phyloP scores from a whole-genome alignment of 177 flowering plant genomes.

The Vitis hybrid region DNA sequence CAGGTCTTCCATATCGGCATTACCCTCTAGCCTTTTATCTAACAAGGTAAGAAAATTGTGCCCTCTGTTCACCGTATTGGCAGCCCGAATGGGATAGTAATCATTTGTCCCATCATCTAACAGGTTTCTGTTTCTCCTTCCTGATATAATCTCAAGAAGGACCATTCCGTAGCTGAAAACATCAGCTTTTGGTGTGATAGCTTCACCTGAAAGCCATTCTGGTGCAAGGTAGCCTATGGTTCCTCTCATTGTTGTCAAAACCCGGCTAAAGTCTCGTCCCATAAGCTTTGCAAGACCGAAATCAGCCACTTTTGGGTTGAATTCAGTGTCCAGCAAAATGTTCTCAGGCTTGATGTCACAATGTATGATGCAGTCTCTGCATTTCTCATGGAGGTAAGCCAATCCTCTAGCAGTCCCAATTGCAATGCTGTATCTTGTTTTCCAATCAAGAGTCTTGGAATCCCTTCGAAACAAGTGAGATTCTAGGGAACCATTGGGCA shows the following conservation, averaged over 20 bases:
- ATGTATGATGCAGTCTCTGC: slow-evolving; percentile 58
- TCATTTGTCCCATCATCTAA: slow-evolving; percentile 33
- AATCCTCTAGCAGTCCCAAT: slow-evolving; percentile 55
- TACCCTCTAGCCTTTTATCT: slow-evolving; percentile 36
- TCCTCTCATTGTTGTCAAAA: slow-evolving; percentile 63
- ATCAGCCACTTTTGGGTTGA: slow-evolving; percentile 50
- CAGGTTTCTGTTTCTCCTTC: slow-evolving; percentile 41
- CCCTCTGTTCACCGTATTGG: slow-evolving; percentile 24
- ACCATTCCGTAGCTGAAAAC: slow-evolving; percentile 62
- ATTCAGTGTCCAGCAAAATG: slow-evolving; percentile 42
- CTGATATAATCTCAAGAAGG: slow-evolving; percentile 45
- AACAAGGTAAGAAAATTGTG: slow-evolving; percentile 31
- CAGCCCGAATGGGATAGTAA: slow-evolving; percentile 54
- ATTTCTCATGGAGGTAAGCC: slow-evolving; percentile 54
- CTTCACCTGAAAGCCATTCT: slow-evolving; percentile 58
- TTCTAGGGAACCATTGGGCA: slow-evolving; percentile 49
- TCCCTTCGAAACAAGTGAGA: slow-evolving; percentile 30
- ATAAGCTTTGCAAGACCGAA: slow-evolving; percentile 64
- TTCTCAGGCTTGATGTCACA: slow-evolving; percentile 67
- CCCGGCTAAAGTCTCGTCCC: slow-evolving; percentile 59
- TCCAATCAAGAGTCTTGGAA: slow-evolving; percentile 35
- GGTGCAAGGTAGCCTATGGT: slow-evolving; percentile 68
- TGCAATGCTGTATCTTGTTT: slow-evolving; percentile 46
- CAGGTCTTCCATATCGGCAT: slow-evolving; percentile 39
- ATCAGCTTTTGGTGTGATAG: slow-evolving; percentile 59